phyloP scores from a whole-genome alignment of 2,329 filamentous ascomycete genomes.

The Pseudodiploospora longispora region DNA sequence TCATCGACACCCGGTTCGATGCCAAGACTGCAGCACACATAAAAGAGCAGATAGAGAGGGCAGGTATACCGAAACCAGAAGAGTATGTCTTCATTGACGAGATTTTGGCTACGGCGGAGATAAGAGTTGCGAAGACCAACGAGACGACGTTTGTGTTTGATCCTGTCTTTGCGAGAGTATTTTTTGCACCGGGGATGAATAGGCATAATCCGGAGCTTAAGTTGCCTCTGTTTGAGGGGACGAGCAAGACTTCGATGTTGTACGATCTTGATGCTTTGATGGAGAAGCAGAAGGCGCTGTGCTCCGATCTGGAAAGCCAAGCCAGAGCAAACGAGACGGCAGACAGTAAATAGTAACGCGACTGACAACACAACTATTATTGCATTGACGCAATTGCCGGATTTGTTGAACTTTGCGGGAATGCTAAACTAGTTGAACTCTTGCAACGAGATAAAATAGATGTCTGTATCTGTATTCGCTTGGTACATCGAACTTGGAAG shows the following conservation, averaged over 20 bases:
- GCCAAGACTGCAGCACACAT: conserved; percentile 8
- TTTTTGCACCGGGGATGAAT: conserved; percentile 10
- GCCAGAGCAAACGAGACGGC: too few relatives aligned
- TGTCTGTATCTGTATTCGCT: too few relatives aligned
- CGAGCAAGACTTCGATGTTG: conserved; percentile 7
- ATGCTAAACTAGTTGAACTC: too few relatives aligned
- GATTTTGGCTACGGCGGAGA: neutral
- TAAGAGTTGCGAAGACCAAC: neutral
- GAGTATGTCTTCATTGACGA: conserved; percentile 2
- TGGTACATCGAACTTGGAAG: too few relatives aligned
- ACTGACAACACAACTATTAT: too few relatives aligned
- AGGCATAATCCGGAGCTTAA: conserved; percentile 7
- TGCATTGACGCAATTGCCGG: too few relatives aligned
- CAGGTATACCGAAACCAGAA: neutral
- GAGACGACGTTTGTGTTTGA: conserved; percentile 11
- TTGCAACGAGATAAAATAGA: too few relatives aligned
- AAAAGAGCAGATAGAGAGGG: conserved; percentile 10
- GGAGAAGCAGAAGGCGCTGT: neutral
- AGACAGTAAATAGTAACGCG: too few relatives aligned
- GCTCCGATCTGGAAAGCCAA: too few relatives aligned
- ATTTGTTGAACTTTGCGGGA: too few relatives aligned
- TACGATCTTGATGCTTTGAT: conserved; percentile 2
- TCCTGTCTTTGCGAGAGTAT: conserved; percentile 6
- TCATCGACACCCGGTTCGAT: conserved; percentile 10
- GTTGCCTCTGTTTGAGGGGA: conserved; percentile 5